Evolutionary conservation across 1,139 yeast genomes (phyloP).

Genomic region (Pneumocystis canis): DNA sequence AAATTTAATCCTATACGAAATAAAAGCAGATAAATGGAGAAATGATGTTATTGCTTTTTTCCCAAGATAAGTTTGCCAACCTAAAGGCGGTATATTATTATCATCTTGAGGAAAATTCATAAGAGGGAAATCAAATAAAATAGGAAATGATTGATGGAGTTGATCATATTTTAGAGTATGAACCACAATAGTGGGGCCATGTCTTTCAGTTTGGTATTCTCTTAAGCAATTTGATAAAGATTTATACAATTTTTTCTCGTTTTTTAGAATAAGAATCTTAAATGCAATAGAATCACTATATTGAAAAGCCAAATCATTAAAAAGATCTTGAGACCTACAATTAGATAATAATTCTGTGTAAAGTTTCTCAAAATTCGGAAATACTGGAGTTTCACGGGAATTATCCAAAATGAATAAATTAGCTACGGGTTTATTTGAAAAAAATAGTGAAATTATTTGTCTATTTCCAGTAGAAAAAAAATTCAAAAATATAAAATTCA

Average conservation of each 20-base stretch:
- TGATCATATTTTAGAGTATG: neutral
- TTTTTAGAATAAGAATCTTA: constrained; percentile 21
- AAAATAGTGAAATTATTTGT: constrained; percentile 56
- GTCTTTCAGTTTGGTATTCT: constrained; percentile 3
- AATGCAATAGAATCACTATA: constrained; percentile 40
- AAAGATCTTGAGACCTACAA: constrained; percentile 1
- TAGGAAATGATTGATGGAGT: neutral
- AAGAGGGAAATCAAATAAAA: neutral
- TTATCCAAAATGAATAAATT: constrained; percentile 54
- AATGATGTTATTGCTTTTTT: constrained; percentile 57
- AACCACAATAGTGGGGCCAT: constrained; percentile 1
- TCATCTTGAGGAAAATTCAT: constrained; percentile 18
- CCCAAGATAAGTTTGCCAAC: constrained; percentile 70
- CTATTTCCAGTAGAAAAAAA: constrained; percentile 67
- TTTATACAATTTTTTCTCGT: constrained; percentile 13
- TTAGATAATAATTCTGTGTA: constrained; percentile 33
- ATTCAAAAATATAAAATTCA: constrained; percentile 53
- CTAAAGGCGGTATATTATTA: constrained; percentile 60
- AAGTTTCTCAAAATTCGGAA: constrained; percentile 40
- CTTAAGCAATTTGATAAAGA: constrained; percentile 27
- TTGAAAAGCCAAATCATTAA: constrained; percentile 32
- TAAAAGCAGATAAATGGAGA: constrained; percentile 61
- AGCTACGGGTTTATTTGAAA: constrained; percentile 42
- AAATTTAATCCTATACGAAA: constrained; percentile 48
- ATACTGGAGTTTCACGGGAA: constrained; percentile 48